Percentiles rank a stretch among this genome's conserved stretches.
Evolutionary conservation across 225 moss, liverwort and hornwort genomes (phyloP).

Genomic region (Climacium dendroides): DNA sequence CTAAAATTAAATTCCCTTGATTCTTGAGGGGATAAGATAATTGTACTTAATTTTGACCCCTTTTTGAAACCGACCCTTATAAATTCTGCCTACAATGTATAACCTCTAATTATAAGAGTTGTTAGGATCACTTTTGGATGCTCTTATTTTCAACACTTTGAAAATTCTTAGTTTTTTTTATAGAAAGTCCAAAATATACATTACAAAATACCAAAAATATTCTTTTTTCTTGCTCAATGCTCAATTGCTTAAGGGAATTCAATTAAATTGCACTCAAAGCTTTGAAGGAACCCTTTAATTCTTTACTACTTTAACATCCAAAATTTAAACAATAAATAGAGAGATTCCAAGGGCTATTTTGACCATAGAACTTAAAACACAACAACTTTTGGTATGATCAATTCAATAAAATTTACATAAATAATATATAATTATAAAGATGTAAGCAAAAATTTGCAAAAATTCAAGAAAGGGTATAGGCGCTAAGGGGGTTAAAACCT

Average conservation of each 20-base stretch:
- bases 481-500: neutral
- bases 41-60: neutral
- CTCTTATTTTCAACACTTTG: rapidly evolving
- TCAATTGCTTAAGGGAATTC: neutral
- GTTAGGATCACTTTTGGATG: neutral
- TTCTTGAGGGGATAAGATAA: neutral
- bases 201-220: rapidly evolving
- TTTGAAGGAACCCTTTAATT: rapidly evolving
- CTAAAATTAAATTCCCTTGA: neutral
- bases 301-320: rapidly evolving
- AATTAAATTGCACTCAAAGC: neutral
- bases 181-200: rapidly evolving
- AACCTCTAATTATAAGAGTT: neutral
- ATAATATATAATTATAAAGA: neutral
- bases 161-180: neutral
- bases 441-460: neutral
- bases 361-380: rapidly evolving
- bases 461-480: neutral
- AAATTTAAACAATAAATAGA: rapidly evolving
- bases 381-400: no score
- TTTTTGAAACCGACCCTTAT: no score
- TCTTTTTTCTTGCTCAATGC: rapidly evolving
- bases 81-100: neutral
- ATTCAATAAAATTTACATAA: neutral
- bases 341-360: rapidly evolving